Evolutionary conservation across 306 rosid genomes (phyloP), one percentile per base, ranked within the genome.

Genomic region (Trifolium subterraneum): DNA sequence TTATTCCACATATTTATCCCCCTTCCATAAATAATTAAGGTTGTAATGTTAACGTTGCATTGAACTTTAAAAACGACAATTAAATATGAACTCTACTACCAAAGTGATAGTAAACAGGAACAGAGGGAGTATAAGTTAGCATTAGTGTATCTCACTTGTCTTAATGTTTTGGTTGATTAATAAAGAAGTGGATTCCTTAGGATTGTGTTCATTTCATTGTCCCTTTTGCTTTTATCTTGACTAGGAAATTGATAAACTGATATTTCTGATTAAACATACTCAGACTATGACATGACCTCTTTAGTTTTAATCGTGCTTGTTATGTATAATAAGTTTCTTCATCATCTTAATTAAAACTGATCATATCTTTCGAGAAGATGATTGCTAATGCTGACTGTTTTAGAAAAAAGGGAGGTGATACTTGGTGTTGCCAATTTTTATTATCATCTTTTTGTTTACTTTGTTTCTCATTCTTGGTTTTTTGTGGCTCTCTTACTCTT

Each of bases 151-250:
- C 45, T 15, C 14, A 10, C 54, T 75, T 66, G 59, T 64, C 35
- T 29, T n/a, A 39, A 51, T 25, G 7, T 35, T 62, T 74, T 70
- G 73, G 66, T 55, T 44, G 25, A 48, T 35, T 54, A 54, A 23
- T 29, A n/a, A 63, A 33, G 19, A 41, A 47, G 19, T 11, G 9
- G 9, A 72, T 71, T 35, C 67, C 73, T 15, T 81, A 52, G 73
- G 50, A 45, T 41, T 18, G 18, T 56, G 35, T 75, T 52, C 13
- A 33, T 69, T 63, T 59, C 68, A 15, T 67, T 61, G 61, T 68
- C 63, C 10, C 52, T 66, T 29, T 45, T 13, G 59, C 55, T 72
- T 65, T 66, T 68, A 51, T 38, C 44, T 64, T 44, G 35, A 22
- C 19, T 55, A 39, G 20, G 69, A 71, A 38, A 41, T 44, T 64